phyloP scores from a whole-genome alignment of 306 rosid species.

The Luffa acutangula region DNA sequence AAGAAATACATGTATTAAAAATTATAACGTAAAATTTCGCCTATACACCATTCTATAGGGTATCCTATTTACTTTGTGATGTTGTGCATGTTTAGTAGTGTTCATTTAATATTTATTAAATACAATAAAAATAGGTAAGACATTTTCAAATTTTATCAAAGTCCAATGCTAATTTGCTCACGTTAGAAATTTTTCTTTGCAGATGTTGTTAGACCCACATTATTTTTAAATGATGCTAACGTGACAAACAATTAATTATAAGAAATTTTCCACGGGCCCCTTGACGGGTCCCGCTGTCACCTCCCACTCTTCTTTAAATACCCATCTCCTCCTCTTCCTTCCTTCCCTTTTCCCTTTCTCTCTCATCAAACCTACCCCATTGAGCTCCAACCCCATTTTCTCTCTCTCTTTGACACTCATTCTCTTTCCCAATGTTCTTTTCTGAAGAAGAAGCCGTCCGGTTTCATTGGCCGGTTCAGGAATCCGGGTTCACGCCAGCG shows the following conservation, averaged over 20 bases:
- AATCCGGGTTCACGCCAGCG: not conserved
- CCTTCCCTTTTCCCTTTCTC: slow-evolving; percentile 14
- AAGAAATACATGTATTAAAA: not conserved
- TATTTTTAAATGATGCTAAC: too few species aligned
- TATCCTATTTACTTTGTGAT: too few species aligned
- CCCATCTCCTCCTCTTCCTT: slow-evolving; percentile 5
- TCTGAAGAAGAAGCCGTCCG: not conserved
- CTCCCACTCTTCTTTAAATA: not conserved
- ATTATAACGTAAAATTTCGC: not conserved
- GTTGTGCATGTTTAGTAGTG: not conserved
- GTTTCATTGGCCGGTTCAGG: not conserved
- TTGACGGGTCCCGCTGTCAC: not conserved
- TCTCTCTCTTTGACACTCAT: not conserved
- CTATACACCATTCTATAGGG: too few species aligned
- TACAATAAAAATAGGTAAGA: too few species aligned
- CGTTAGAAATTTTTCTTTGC: too few species aligned
- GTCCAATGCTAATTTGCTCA: too few species aligned
- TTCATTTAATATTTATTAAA: too few species aligned
- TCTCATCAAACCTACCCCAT: not conserved
- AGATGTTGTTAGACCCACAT: too few species aligned
- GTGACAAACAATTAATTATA: too few species aligned
- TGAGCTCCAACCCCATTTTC: not conserved
- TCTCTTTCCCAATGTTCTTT: not conserved
- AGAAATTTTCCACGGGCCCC: not conserved
- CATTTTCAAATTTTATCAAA: too few species aligned